A percentile compares a stretch with the other conserved stretches of the same genome.
These are phyloP conservation scores for Ceratocystiopsis sp. DNA, from an alignment of 2,329 filamentous ascomycete species.

Conservation along the genomic window DNA sequence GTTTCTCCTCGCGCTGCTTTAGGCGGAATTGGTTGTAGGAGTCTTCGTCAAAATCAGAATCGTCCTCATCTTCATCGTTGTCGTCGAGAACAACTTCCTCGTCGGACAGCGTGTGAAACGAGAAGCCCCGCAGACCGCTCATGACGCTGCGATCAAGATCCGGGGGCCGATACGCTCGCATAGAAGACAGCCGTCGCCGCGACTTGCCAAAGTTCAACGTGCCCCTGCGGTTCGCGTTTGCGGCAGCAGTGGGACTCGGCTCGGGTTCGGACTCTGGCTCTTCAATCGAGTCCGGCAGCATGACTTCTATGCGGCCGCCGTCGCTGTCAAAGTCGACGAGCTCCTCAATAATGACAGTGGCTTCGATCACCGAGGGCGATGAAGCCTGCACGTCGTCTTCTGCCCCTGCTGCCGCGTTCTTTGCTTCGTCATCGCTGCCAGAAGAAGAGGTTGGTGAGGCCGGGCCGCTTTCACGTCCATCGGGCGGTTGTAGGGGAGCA, in stretches of 20 bases:
- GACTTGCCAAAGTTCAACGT: conserved; percentile 1
- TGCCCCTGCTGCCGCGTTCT: no score
- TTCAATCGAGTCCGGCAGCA: conserved; percentile 30
- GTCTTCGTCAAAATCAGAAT: conserved; percentile 21
- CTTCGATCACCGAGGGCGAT: no score
- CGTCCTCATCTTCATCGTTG: conserved; percentile 14
- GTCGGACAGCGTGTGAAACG: conserved; percentile 23
- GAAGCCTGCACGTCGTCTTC: no score
- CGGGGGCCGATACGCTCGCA: conserved; percentile 5
- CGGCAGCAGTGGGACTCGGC: not conserved
- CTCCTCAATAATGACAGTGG: conserved; percentile 18
- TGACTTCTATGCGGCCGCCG: conserved; percentile 23
- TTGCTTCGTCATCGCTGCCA: no score
- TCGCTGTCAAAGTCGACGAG: conserved; percentile 27
- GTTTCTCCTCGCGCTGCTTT: conserved; percentile 24
- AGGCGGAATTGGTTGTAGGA: conserved; percentile 19
- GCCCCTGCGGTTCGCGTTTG: conserved; percentile 17
- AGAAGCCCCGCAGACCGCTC: conserved; percentile 27
- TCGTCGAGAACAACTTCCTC: conserved; percentile 9
- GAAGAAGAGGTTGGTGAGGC: no score
- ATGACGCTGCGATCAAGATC: conserved; percentile 27
- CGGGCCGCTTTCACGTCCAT: no score
- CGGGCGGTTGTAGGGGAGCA: no score
- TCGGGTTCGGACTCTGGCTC: conserved; percentile 15
- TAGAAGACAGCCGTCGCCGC: not conserved